phyloP scores from a whole-genome alignment of 345 rosid species.

The Tarenaya hassleriana region DNA sequence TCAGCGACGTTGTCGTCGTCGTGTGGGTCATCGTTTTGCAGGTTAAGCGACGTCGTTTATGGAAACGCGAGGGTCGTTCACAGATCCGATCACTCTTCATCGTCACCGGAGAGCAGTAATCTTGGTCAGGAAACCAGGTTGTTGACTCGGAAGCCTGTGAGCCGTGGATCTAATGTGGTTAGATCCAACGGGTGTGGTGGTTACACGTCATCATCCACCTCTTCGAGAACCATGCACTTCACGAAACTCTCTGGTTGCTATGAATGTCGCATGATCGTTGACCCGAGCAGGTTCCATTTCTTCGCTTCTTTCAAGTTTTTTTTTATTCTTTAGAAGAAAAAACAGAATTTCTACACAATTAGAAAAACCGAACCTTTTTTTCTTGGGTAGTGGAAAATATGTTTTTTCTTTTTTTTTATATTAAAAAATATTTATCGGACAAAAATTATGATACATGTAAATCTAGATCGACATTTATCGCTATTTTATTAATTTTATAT shows the following conservation, averaged over 20 bases:
- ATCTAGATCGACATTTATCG: no score
- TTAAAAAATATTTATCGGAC: no score
- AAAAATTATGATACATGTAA: no score
- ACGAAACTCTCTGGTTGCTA: constrained; percentile 31
- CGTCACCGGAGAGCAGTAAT: constrained; percentile 59
- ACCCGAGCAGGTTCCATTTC: constrained; percentile 24
- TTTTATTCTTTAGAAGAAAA: neutral
- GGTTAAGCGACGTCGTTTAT: constrained; percentile 25
- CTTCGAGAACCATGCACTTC: constrained; percentile 31
- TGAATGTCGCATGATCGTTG: constrained; percentile 34
- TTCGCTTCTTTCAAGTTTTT: neutral
- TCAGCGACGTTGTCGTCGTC: constrained; percentile 38
- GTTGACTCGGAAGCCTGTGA: constrained; percentile 41
- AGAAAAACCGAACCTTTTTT: neutral
- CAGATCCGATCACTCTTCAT: constrained; percentile 28
- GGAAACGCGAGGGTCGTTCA: constrained; percentile 29
- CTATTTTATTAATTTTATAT: no score
- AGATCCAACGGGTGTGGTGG: constrained; percentile 29
- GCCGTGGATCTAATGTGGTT: constrained; percentile 23
- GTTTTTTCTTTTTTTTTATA: neutral
- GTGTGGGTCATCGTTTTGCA: constrained; percentile 34
- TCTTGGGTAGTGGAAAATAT: neutral
- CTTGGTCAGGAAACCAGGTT: constrained; percentile 59
- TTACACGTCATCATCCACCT: constrained; percentile 25
- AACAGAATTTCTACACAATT: neutral